Conservation (phyloP, 208 protist genomes). For the Trypanosoma mega region DNA sequence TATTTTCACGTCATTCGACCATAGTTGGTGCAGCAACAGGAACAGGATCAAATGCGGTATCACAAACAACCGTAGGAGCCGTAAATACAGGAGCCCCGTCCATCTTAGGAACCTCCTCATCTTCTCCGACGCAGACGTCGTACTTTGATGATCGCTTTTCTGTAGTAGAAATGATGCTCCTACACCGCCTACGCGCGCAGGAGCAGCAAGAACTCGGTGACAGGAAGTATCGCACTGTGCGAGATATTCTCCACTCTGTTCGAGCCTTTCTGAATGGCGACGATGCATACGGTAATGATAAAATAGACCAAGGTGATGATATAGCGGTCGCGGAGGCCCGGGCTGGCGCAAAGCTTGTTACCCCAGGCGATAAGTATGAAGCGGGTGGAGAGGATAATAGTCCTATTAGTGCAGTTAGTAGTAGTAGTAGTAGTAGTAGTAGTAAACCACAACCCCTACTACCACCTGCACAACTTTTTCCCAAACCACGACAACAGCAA, state of each 20-base stretch:
- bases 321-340: not conserved
- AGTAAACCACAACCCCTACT: no score
- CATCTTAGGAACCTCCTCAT: no score
- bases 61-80: no score
- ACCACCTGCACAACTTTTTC: no score
- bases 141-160: constrained; percentile 19
- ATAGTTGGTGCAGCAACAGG: no score
- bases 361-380: not conserved
- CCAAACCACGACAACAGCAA: no score
- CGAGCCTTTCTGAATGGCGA: constrained; percentile 10
- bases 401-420: no score
- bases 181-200: constrained; percentile 4
- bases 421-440: no score
- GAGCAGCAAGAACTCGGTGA: constrained; percentile 5
- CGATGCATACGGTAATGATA: not conserved
- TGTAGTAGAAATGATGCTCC: constrained; percentile 13
- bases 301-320: constrained; percentile 1
- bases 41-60: no score
- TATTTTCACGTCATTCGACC: no score
- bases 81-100: no score
- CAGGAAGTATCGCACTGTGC: not conserved
- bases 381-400: not conserved
- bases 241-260: constrained; percentile 16
- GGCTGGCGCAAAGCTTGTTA: not conserved
- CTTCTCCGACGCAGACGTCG: not conserved